Base-by-base conservation (phyloP, 208 protist species). In the Crithidia fasciculata region DNA sequence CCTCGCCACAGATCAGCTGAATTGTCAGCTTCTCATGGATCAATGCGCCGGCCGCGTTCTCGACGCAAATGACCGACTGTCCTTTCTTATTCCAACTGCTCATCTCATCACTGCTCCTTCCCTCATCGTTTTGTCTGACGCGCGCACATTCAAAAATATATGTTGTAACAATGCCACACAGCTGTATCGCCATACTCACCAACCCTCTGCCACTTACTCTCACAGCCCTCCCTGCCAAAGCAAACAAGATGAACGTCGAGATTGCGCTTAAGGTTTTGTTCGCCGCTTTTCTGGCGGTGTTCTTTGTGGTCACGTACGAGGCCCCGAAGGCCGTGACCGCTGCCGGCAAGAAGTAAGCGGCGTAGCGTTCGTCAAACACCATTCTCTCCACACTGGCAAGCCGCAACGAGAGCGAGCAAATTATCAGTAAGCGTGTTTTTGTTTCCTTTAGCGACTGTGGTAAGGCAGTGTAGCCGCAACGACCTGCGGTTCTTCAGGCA, bases 301-400 rank as follows among this genome's bases (percentile, higher is more conserved):
- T 72, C 63, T 66, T 55, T 16, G 49, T 79, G 18, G 45, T 62
- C 53, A 69, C 62, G 36, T 61, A 54, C 39, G 56, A 69, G 44
- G 28, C 43, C 44, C 61, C 66, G 2, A 73, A 64, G 54, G 41
- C 67, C 2, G 4, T 40, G 43, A 55, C 18, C 5, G 10, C 53
- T 9, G 19, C 43, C 13, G 37, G 39, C 5, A 73, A 57, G 44
- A 57, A 63, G n/a, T 72, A 63, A 44, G 1, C 8, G 16, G 12
- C 1, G 3, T 39, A 2, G 8, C 13, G n/a, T 8, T 44, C 0
- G 3, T 13, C 36, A 50, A 12, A 8, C 62, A 9, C 28, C n/a
- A 16, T 6, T 13, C 54, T 41, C 19, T 4, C 13, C 45, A 0
- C 3, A 19, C 18, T 8, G 19, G 8, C 28, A 36, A n/a, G 6